A percentile compares a stretch with the other conserved stretches of the same genome.
Conservation (phyloP, 2,329 filamentous ascomycete genomes). For the Rutstroemia sp. region DNA sequence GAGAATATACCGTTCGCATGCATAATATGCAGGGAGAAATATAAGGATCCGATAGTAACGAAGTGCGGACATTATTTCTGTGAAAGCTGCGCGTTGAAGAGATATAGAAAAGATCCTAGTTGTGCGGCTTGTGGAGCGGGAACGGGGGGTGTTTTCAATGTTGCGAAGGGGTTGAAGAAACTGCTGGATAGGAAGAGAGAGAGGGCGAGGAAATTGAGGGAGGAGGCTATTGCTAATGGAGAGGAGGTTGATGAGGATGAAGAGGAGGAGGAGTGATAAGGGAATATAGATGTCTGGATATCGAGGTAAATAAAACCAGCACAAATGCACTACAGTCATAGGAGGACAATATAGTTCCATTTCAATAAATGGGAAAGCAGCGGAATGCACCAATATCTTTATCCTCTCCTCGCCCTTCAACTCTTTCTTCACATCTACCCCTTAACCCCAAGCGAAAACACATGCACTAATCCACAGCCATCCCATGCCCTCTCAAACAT, state of each 20-base stretch:
- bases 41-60: conserved; percentile 64
- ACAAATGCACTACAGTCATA: not conserved
- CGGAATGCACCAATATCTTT: too few relatives aligned
- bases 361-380: too few relatives aligned
- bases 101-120: conserved; percentile 79
- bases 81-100: conserved; percentile 75
- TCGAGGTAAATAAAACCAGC: not conserved
- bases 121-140: conserved; percentile 82
- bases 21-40: conserved; percentile 33
- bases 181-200: conserved; percentile 61
- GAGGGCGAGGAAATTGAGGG: conserved; percentile 44
- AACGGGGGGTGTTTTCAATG: conserved; percentile 85
- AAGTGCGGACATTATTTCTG: conserved; percentile 97
- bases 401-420: too few relatives aligned
- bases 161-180: conserved; percentile 74
- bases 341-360: not conserved
- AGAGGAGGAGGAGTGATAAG: conserved; percentile 25
- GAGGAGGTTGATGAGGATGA: conserved; percentile 43
- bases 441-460: too few relatives aligned
- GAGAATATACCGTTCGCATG: conserved; percentile 31
- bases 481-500: too few relatives aligned
- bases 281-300: not conserved
- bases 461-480: too few relatives aligned
- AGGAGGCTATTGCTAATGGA: conserved; percentile 44
- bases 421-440: too few relatives aligned